phyloP scores from a whole-genome alignment of 1,284 basidiomycete genomes.

The Kwoniella shivajii region DNA sequence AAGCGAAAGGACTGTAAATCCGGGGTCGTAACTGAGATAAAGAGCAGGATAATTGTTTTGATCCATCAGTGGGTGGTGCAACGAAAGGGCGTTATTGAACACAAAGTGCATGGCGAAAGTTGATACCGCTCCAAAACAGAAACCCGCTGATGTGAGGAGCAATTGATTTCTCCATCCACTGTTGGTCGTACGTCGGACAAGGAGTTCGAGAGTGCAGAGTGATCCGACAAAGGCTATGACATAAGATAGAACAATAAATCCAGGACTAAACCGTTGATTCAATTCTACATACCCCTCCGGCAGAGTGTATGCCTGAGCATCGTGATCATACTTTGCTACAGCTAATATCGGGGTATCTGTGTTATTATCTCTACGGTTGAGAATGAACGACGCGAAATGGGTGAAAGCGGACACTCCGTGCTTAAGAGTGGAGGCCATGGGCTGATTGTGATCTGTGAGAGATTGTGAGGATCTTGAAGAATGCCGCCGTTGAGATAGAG shows the following conservation, averaged over 20 bases:
- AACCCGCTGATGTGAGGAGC: slow-evolving; percentile 52
- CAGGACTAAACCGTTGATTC: slow-evolving; percentile 43
- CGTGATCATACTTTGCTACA: slow-evolving; percentile 8
- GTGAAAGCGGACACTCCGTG: neutral
- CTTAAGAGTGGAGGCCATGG: neutral
- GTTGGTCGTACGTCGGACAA: slow-evolving; percentile 53
- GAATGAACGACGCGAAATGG: neutral
- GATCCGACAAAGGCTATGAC: slow-evolving; percentile 54
- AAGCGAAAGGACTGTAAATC: slow-evolving; percentile 56
- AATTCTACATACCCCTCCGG: slow-evolving; percentile 40
- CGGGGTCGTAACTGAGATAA: slow-evolving; percentile 52
- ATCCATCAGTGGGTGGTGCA: slow-evolving; percentile 44
- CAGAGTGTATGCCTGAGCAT: slow-evolving; percentile 12
- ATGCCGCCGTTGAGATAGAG: slow-evolving; percentile 1
- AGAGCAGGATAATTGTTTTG: slow-evolving; percentile 29
- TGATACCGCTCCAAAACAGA: slow-evolving; percentile 56
- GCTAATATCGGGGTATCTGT: slow-evolving; percentile 11
- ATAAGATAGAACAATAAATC: slow-evolving; percentile 54
- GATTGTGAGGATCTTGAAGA: neutral
- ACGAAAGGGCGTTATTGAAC: slow-evolving; percentile 55
- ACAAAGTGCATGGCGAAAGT: slow-evolving; percentile 57
- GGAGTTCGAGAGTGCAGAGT: slow-evolving; percentile 55
- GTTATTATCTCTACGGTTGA: neutral
- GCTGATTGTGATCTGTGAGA: too few species aligned
- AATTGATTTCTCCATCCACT: slow-evolving; percentile 50